Percentiles rank a stretch among this genome's conserved stretches.
phyloP scores from a whole-genome alignment of 495 filamentous ascomycete genomes.

The Cryomyces minteri region DNA sequence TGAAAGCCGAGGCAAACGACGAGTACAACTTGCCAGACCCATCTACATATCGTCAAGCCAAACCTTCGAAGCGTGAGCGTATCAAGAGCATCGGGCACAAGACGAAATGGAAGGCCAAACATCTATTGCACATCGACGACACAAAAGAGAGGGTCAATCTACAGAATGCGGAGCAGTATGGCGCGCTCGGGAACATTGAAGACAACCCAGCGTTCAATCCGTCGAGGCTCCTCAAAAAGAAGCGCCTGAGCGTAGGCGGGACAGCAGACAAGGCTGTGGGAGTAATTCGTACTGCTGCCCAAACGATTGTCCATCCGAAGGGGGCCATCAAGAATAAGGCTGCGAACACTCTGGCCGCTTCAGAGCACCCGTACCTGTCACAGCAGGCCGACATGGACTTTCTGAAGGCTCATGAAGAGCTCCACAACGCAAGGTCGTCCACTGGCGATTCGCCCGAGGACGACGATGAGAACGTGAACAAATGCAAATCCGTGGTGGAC shows the following conservation, averaged over 20 bases:
- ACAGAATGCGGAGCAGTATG: neutral
- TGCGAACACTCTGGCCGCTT: neutral
- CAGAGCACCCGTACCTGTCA: slow-evolving; percentile 8
- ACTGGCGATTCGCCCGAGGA: neutral
- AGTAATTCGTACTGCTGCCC: neutral
- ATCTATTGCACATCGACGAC: neutral
- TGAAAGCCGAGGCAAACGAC: too few relatives aligned
- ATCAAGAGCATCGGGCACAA: neutral
- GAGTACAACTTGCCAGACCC: neutral
- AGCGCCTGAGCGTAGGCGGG: neutral
- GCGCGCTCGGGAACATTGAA: neutral
- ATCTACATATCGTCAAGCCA: neutral
- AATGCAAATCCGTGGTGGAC: slow-evolving; percentile 1
- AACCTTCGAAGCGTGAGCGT: neutral
- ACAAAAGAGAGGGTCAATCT: neutral
- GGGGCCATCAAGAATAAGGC: neutral
- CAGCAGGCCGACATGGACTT: slow-evolving; percentile 6
- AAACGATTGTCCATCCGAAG: slow-evolving; percentile 2
- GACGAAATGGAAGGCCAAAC: neutral
- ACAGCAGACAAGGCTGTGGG: neutral
- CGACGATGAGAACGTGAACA: neutral
- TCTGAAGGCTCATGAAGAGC: slow-evolving; percentile 9
- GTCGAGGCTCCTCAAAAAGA: neutral
- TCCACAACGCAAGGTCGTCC: slow-evolving; percentile 2
- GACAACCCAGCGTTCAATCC: neutral